Evolutionary conservation across 2,329 filamentous ascomycete species (phyloP).

Genomic region (Daldinia eschscholtzii): DNA sequence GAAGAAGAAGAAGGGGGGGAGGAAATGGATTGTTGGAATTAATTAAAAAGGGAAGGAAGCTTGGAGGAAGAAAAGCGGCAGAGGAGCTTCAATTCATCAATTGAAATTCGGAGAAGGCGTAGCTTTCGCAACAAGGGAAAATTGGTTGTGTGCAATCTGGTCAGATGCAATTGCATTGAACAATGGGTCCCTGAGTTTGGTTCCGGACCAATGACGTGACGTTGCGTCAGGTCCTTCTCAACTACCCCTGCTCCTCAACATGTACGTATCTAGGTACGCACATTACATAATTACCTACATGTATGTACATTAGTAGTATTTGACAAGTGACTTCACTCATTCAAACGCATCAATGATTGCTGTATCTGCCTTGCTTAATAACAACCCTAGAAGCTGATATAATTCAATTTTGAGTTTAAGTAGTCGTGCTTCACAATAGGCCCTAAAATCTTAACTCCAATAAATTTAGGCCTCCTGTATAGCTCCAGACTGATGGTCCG

Average conservation of each 20-base stretch:
- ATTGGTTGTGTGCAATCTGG: slow-evolving; percentile 45
- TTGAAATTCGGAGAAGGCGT: slow-evolving; percentile 16
- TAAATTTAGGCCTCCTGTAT: too few relatives aligned
- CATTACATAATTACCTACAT: not conserved
- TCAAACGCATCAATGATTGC: not conserved
- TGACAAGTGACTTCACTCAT: not conserved
- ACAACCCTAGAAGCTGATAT: not conserved
- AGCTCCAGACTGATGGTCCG: too few relatives aligned
- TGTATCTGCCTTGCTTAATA: not conserved
- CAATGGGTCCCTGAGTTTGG: slow-evolving; percentile 27
- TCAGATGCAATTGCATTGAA: slow-evolving; percentile 39
- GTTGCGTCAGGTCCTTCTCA: slow-evolving; percentile 28
- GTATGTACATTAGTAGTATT: not conserved
- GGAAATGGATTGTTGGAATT: not conserved
- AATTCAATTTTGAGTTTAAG: not conserved
- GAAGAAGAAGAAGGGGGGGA: slow-evolving; percentile 13
- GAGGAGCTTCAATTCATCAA: slow-evolving; percentile 36
- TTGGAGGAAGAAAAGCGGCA: slow-evolving; percentile 9
- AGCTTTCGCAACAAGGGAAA: slow-evolving; percentile 26
- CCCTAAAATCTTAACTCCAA: too few relatives aligned
- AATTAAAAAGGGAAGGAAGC: slow-evolving; percentile 7
- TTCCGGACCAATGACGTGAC: slow-evolving; percentile 37
- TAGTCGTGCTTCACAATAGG: not conserved
- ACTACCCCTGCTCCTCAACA: not conserved
- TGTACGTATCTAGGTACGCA: not conserved